Evolutionary conservation across 306 rosid species (phyloP).

Genomic region (Oemleria cerasiformis): DNA sequence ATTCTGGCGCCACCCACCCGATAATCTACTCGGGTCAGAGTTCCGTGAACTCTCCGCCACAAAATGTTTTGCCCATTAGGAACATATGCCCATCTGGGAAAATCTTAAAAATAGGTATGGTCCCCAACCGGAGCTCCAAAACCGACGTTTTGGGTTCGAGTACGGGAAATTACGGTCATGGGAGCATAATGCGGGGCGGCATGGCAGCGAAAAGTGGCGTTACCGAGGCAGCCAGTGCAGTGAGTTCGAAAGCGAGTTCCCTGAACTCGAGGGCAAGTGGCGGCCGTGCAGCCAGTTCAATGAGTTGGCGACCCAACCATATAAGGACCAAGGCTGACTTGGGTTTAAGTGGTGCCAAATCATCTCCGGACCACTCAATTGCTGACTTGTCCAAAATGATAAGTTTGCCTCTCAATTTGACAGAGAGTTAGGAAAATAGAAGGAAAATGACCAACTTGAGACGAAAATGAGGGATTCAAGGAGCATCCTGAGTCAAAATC

Average conservation of each 20-base stretch:
- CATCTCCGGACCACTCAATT: too few species aligned
- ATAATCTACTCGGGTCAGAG: conserved; percentile 57
- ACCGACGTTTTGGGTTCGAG: conserved; percentile 79
- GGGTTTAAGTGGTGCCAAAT: too few species aligned
- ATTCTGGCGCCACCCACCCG: conserved; percentile 50
- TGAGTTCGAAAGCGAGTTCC: conserved; percentile 3
- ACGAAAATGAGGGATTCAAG: too few species aligned
- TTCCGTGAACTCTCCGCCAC: conserved; percentile 62
- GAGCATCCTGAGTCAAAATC: too few species aligned
- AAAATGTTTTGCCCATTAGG: conserved; percentile 70
- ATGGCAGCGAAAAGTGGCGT: conserved; percentile 29
- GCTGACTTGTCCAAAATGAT: too few species aligned
- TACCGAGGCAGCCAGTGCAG: conserved; percentile 11
- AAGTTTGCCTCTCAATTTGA: too few species aligned
- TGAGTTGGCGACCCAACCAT: too few species aligned
- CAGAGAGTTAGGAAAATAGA: too few species aligned
- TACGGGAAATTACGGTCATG: conserved; percentile 79
- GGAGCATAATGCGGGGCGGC: conserved; percentile 89
- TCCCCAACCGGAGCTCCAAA: conserved; percentile 43
- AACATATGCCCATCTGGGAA: conserved; percentile 91
- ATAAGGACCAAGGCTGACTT: too few species aligned
- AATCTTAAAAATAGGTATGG: conserved; percentile 62
- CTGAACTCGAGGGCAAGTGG: conserved; percentile 8
- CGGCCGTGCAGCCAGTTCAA: too few species aligned
- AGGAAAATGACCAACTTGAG: too few species aligned